phyloP scores from a whole-genome alignment of 2,329 filamentous ascomycete species.

The Neonectria magnoliae region DNA sequence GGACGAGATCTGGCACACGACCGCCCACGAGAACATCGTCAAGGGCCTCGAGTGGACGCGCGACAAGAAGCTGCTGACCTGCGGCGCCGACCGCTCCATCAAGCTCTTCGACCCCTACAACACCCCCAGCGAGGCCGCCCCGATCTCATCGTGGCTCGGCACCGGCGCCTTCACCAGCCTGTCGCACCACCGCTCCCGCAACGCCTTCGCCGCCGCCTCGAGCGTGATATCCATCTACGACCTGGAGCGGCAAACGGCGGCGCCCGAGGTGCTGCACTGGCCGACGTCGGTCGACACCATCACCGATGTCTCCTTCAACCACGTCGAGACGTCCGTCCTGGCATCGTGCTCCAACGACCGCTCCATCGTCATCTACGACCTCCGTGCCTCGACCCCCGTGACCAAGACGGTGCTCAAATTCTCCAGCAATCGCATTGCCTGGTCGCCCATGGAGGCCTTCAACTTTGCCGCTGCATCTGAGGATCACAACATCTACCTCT shows the following conservation, averaged over 20 bases:
- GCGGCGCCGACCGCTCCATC: slow-evolving; percentile 84
- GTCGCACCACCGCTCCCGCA: slow-evolving; percentile 81
- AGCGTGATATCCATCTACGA: slow-evolving; percentile 89
- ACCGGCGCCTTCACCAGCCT: slow-evolving; percentile 83
- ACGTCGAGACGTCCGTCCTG: slow-evolving; percentile 90
- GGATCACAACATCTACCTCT: slow-evolving; percentile 88
- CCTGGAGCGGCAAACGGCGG: slow-evolving; percentile 80
- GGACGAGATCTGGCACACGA: slow-evolving; percentile 79
- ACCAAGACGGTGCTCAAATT: slow-evolving; percentile 84
- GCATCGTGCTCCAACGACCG: slow-evolving; percentile 88
- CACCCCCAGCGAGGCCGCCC: slow-evolving; percentile 72
- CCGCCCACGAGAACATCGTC: slow-evolving; percentile 92
- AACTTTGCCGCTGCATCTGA: slow-evolving; percentile 94
- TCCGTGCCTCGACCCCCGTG: slow-evolving; percentile 85
- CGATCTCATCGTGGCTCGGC: slow-evolving; percentile 86
- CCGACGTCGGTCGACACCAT: slow-evolving; percentile 92
- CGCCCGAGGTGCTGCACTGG: slow-evolving; percentile 86
- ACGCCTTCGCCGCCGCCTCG: slow-evolving; percentile 82
- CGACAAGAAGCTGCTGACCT: slow-evolving; percentile 86
- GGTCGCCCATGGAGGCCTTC: slow-evolving; percentile 98
- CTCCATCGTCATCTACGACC: slow-evolving; percentile 89
- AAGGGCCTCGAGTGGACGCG: slow-evolving; percentile 91
- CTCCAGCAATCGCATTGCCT: slow-evolving; percentile 83
- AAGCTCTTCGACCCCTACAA: slow-evolving; percentile 94
- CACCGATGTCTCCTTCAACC: slow-evolving; percentile 88